These are phyloP conservation scores for Hypoxylon sp. DNA, from an alignment of 2,329 filamentous ascomycete species.

Conservation along the genomic window DNA sequence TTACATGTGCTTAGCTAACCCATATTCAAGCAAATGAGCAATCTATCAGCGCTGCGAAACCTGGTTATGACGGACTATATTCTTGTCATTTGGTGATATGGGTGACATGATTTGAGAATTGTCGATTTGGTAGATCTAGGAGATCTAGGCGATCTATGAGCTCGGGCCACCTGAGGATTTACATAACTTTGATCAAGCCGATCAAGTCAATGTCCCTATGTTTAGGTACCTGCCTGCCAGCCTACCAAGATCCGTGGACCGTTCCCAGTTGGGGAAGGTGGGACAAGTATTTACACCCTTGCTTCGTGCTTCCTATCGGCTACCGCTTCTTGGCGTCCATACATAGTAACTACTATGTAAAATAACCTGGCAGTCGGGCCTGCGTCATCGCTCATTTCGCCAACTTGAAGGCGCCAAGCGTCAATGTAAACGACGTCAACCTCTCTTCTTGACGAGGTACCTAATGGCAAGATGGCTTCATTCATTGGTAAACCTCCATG, in stretches of 20 bases:
- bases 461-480: constrained; percentile 22
- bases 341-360: too few species aligned
- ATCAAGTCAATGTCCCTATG: neutral
- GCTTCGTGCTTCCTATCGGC: neutral
- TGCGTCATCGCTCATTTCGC: constrained; percentile 45
- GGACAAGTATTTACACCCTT: constrained; percentile 17
- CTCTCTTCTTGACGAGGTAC: neutral
- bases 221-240: too few species aligned
- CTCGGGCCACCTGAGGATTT: neutral
- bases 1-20: constrained; percentile 20
- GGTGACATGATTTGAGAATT: neutral
- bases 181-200: neutral
- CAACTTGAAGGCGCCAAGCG: constrained; percentile 22
- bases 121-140: neutral
- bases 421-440: constrained; percentile 11
- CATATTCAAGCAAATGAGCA: constrained; percentile 26
- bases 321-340: constrained; percentile 14
- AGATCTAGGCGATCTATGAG: neutral
- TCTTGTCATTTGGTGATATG: neutral
- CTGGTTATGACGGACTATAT: neutral
- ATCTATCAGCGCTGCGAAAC: constrained; percentile 12
- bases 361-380: constrained; percentile 32
- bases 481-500: constrained; percentile 25
- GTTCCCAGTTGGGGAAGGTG: constrained; percentile 10
- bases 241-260: too few species aligned